Evolutionary conservation across 139 green algal genomes (phyloP).

Genomic region (Deuterostichococcus epilithicus): DNA sequence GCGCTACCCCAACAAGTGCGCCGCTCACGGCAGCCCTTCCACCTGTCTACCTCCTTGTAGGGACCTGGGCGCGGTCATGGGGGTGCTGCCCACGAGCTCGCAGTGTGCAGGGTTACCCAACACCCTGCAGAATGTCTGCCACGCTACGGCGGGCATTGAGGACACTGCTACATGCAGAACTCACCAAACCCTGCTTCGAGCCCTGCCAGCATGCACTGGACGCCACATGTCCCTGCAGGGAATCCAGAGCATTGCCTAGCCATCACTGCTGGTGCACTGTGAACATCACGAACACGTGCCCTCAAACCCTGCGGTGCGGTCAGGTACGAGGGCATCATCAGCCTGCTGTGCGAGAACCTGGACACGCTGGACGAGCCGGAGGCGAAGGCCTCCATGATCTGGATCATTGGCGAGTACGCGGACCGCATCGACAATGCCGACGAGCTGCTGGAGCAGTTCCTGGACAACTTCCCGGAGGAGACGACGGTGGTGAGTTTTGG

Average conservation of each 20-base stretch:
- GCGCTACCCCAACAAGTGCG: slow-evolving; percentile 75
- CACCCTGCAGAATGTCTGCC: too few species aligned
- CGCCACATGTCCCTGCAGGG: too few species aligned
- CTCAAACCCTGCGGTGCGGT: not conserved
- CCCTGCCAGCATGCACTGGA: not conserved
- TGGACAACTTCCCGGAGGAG: slow-evolving; percentile 97
- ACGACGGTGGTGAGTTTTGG: slow-evolving; percentile 35
- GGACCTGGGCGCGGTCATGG: too few species aligned
- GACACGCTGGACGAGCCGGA: slow-evolving; percentile 97
- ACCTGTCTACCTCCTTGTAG: too few species aligned
- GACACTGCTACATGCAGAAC: too few species aligned
- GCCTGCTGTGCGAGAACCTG: slow-evolving; percentile 90
- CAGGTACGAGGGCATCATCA: slow-evolving; percentile 94
- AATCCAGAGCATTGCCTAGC: too few species aligned
- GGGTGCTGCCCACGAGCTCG: too few species aligned
- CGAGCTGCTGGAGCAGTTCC: slow-evolving; percentile 94
- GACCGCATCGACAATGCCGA: slow-evolving; percentile 98
- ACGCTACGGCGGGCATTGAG: too few species aligned
- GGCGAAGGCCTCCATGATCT: slow-evolving; percentile 89
- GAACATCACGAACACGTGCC: not conserved
- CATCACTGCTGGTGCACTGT: too few species aligned
- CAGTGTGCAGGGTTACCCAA: too few species aligned
- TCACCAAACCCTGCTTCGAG: too few species aligned
- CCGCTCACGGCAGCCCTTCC: not conserved
- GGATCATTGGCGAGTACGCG: slow-evolving; percentile 99